Base-by-base conservation (phyloP, 2,329 filamentous ascomycete species). In the Bipolaris bicolor region DNA sequence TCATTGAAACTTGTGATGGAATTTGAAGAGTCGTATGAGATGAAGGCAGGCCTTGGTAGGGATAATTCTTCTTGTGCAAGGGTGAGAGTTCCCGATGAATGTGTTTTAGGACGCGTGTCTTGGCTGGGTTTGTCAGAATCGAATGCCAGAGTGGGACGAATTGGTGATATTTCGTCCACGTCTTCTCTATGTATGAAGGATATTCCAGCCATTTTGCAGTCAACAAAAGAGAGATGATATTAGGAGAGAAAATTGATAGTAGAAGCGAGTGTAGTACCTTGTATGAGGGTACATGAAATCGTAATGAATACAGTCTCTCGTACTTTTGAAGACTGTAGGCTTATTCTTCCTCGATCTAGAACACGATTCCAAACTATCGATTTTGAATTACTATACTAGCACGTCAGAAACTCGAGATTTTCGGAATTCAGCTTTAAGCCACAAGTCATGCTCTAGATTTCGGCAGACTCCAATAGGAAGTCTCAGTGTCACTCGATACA, bases 381-480 rank as follows among this genome's bases (percentile, higher is more conserved):
- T 46, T 52, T n/a, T 39, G n/a, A 29, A 5, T 46, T 18, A 3
- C 31, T 16, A 22, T 46, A 15, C 22, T 37, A 22, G 43, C 22
- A 37, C 24, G n/a, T 45, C 41, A 39, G 18, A n/a, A 45, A 15
- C 16, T 15, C 13, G 15, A 18, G 11, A 18, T n/a, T 29, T 33
- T 46, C 24, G n/a, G 10, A 26, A n/a, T n/a, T 52, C 41, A 46
- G 41, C 41, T 45, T 18, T n/a, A 33, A 40, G 49, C 49, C 49
- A 46, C 40, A 52, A 31, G 24, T 29, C 22, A 22, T 52, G 44
- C 44, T 46, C 49, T 52, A 41, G 41, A 37, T 45, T 31, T 36
- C 13, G 3, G 24, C 9, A 26, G 15, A 20, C n/a, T 3, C 20
- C 15, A 33, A 24, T 29, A 39, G 22, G n/a, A 36, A 24, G 16